These are phyloP conservation scores for Shiraia bambusicola DNA, from an alignment of 2,329 filamentous ascomycete species.

Conservation along the genomic window DNA sequence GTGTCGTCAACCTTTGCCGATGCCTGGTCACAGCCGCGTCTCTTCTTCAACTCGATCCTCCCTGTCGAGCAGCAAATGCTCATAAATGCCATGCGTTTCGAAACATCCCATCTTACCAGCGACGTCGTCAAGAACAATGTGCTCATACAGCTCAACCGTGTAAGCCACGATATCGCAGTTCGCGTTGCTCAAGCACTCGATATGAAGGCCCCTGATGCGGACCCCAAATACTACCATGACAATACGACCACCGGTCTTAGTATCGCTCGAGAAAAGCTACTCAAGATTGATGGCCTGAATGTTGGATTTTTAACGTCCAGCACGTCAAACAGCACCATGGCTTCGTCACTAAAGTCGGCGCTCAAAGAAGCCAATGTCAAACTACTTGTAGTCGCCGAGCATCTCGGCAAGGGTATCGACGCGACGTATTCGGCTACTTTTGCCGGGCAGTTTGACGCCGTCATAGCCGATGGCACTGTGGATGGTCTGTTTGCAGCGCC, in stretches of 20 bases:
- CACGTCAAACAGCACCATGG: constrained; percentile 45
- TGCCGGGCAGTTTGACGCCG: constrained; percentile 62
- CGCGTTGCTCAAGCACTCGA: constrained; percentile 66
- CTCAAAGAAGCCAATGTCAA: constrained; percentile 57
- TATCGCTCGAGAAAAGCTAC: constrained; percentile 59
- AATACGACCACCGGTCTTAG: constrained; percentile 65
- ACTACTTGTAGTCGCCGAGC: constrained; percentile 63
- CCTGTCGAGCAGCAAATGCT: constrained; percentile 69
- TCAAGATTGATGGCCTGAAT: constrained; percentile 62
- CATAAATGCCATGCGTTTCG: constrained; percentile 72
- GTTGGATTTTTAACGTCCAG: constrained; percentile 63
- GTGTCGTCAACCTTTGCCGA: constrained; percentile 68
- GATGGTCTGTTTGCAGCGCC: constrained; percentile 55
- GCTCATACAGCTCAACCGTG: constrained; percentile 66
- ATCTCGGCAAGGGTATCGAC: constrained; percentile 55
- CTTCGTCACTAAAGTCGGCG: constrained; percentile 56
- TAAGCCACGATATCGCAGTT: constrained; percentile 66
- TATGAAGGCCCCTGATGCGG: constrained; percentile 58
- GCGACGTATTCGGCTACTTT: constrained; percentile 67
- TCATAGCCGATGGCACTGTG: constrained; percentile 62
- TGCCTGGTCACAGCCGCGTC: constrained; percentile 69
- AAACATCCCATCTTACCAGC: constrained; percentile 62
- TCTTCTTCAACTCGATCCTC: constrained; percentile 73
- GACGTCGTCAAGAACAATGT: constrained; percentile 64
- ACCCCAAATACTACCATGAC: constrained; percentile 67